Evolutionary conservation across 176 grass and related monocot species (phyloP), one percentile per base, ranked within the genome.

Genomic region (Carex kokanica): DNA sequence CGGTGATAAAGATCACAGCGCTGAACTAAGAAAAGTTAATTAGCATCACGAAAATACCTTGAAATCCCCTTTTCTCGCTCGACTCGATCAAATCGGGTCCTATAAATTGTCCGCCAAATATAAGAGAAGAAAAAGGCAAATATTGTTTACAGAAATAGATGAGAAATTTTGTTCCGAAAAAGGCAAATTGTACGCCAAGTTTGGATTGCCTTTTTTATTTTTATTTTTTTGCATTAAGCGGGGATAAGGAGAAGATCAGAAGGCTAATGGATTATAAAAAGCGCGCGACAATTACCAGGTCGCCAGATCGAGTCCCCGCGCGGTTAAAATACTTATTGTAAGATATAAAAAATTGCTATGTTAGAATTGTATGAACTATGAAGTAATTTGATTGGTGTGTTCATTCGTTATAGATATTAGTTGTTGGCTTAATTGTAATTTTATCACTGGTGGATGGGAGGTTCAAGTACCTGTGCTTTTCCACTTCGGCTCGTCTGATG

Each of bases 21-120:
- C 18, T 73, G 24, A 51, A 24, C 20, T 24, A 47, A 51, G 41
- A 40, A 68, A 69, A 36, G 63, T 6, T 65, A 41, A 41, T 38
- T 40, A 38, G 34, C 20, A 24, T 18, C 36, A 41, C 17, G 51
- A 32, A 2, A 78, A 24, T 78, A 78, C 73, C 73, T 78, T 56
- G 15, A 78, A 54, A 56, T 4, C 25, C 51, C 73, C 51, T 78
- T 54, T 74, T 27, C 20, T 74, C 43, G 43, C 45, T 24, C 12
- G 71, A 52, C 45, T 74, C n/a, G 70, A 53, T 74, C 71, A 47
- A 53, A 74, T 74, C 71, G 71, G 23, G 5, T 74, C 52, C 45
- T 55, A 78, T 43, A 45, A 45, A 71, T 71, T 5, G 16, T 10
- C 43, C 18, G 67, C 36, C 36, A 43, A 43, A 71, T 43, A 43